A percentile compares a stretch with the other conserved stretches of the same genome.
phyloP scores from a whole-genome alignment of 2,329 filamentous ascomycete genomes.

The Hypoxylon sp. region DNA sequence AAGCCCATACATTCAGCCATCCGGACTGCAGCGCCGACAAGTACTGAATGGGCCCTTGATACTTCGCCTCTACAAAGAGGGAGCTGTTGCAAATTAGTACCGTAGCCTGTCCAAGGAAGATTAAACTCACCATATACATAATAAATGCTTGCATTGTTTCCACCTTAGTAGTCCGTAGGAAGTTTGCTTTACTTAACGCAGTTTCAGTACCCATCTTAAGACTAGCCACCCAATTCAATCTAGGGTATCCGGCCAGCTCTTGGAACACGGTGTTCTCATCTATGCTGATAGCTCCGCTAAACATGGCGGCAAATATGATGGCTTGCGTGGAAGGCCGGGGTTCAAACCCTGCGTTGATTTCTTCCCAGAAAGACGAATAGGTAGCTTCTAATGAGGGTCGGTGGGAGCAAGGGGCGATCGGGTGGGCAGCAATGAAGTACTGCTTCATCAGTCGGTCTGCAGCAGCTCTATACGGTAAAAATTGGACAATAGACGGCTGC shows the following conservation, averaged over 20 bases:
- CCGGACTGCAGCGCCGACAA: slow-evolving; percentile 79
- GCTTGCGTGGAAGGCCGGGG: slow-evolving; percentile 76
- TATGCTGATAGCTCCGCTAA: slow-evolving; percentile 78
- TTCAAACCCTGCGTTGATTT: slow-evolving; percentile 71
- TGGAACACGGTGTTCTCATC: slow-evolving; percentile 65
- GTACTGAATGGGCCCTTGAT: slow-evolving; percentile 79
- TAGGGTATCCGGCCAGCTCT: slow-evolving; percentile 69
- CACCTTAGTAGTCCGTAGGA: slow-evolving; percentile 78
- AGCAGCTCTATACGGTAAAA: slow-evolving; percentile 70
- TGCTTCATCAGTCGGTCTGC: slow-evolving; percentile 75
- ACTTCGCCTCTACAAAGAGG: slow-evolving; percentile 80
- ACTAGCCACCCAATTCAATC: slow-evolving; percentile 71
- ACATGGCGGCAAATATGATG: slow-evolving; percentile 77
- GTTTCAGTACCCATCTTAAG: slow-evolving; percentile 77
- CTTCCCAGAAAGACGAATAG: slow-evolving; percentile 76
- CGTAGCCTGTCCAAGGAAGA: background rate
- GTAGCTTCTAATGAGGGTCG: slow-evolving; percentile 75
- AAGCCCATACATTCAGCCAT: slow-evolving; percentile 85
- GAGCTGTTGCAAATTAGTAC: slow-evolving; percentile 63
- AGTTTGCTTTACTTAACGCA: slow-evolving; percentile 77
- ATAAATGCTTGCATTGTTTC: slow-evolving; percentile 83
- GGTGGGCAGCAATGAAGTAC: slow-evolving; percentile 78
- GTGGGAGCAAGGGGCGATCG: slow-evolving; percentile 77
- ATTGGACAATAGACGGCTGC: slow-evolving; percentile 68
- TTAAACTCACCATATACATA: slow-evolving; percentile 76